phyloP scores from a whole-genome alignment of 148 eudicot species.

The Cornus suecica region DNA sequence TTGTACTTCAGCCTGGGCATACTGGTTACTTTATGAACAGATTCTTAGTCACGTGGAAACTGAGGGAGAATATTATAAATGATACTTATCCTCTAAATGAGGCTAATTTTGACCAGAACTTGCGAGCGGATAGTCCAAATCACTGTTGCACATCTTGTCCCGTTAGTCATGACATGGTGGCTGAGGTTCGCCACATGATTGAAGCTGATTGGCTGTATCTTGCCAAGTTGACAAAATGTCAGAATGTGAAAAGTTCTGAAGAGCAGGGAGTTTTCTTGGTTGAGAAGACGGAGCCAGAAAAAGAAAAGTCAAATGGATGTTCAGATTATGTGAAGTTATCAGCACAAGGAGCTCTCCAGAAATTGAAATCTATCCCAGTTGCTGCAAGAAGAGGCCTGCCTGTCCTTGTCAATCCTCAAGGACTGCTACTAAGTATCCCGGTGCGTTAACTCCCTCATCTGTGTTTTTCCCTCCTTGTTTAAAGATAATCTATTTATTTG shows the following conservation, averaged over 20 bases:
- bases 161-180: slow-evolving; percentile 30
- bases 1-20: slow-evolving; percentile 44
- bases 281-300: slow-evolving; percentile 9
- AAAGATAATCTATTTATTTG: background rate
- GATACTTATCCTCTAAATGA: slow-evolving; percentile 16
- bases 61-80: slow-evolving; percentile 10
- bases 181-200: slow-evolving; percentile 66
- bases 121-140: slow-evolving; percentile 14
- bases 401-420: slow-evolving; percentile 51
- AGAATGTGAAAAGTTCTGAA: slow-evolving; percentile 16
- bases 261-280: slow-evolving; percentile 3
- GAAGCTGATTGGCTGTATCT: slow-evolving; percentile 92
- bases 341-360: slow-evolving; percentile 55
- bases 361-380: slow-evolving; percentile 72
- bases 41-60: slow-evolving; percentile 56
- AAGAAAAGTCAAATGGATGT: slow-evolving; percentile 17
- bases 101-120: background rate
- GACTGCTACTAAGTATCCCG: slow-evolving; percentile 65
- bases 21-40: slow-evolving; percentile 74
- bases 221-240: slow-evolving; percentile 42
- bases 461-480: background rate
- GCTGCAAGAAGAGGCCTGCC: slow-evolving; percentile 86
- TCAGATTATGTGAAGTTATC: slow-evolving; percentile 36
- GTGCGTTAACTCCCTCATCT: slow-evolving; percentile 29
- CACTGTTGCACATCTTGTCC: slow-evolving; percentile 38